Conservation (phyloP, 352 stramenopile species). For the Phytophthora hibernalis region DNA sequence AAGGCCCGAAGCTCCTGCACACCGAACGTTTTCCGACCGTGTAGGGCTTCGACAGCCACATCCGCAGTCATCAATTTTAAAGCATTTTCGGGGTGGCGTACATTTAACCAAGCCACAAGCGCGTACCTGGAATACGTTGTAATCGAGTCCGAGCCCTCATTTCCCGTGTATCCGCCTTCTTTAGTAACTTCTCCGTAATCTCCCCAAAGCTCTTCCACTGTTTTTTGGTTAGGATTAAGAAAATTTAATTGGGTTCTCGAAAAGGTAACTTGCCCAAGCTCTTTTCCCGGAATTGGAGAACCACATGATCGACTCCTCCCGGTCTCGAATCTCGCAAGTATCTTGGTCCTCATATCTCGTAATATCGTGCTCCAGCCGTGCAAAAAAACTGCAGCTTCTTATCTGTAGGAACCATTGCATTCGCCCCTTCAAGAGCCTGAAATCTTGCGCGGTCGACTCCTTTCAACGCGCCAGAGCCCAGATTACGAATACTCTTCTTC, state of each 20-base stretch:
- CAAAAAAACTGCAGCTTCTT: slow-evolving; percentile 13
- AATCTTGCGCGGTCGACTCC: slow-evolving; percentile 18
- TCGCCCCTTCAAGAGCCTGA: not conserved
- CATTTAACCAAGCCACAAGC: not conserved
- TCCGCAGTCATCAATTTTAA: too few species aligned
- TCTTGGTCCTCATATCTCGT: not conserved
- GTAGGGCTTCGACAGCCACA: too few species aligned
- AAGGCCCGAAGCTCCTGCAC: too few species aligned
- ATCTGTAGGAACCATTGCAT: too few species aligned
- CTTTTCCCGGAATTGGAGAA: not conserved
- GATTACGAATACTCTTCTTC: slow-evolving; percentile 13
- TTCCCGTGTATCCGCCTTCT: not conserved
- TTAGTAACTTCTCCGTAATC: too few species aligned
- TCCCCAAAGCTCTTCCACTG: not conserved
- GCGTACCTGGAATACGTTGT: not conserved
- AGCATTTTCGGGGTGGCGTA: too few species aligned
- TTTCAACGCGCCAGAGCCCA: slow-evolving; percentile 22
- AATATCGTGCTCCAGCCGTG: slow-evolving; percentile 12
- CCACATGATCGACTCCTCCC: not conserved
- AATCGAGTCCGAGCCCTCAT: not conserved
- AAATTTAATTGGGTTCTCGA: not conserved
- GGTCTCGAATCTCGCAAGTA: not conserved
- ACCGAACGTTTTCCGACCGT: too few species aligned
- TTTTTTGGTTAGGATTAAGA: not conserved
- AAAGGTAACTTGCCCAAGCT: not conserved